Evolutionary conservation across 108 stramenopile genomes (phyloP).

Genomic region (Discostella pseudostelligera): DNA sequence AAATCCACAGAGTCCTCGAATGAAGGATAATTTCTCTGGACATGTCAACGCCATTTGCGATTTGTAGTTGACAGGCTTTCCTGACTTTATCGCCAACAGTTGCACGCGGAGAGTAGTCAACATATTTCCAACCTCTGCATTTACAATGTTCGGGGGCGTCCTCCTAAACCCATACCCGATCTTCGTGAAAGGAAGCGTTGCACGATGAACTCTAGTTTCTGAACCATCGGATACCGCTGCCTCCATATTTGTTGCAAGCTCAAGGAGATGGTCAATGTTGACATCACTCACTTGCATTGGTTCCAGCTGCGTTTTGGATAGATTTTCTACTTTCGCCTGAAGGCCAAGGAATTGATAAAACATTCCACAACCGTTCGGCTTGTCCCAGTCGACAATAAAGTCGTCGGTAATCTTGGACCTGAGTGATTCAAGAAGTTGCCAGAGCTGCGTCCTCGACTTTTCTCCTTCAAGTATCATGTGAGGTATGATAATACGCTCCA

Average conservation of each 20-base stretch:
- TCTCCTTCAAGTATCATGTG: slow-evolving; percentile 59
- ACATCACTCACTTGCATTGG: slow-evolving; percentile 12
- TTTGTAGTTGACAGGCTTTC: slow-evolving; percentile 7
- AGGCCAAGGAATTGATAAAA: slow-evolving; percentile 33
- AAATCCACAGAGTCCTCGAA: slow-evolving; percentile 35
- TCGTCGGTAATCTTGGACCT: slow-evolving; percentile 18
- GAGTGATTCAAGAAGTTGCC: slow-evolving; percentile 23
- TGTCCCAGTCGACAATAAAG: slow-evolving; percentile 18
- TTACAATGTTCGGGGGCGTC: slow-evolving; percentile 16
- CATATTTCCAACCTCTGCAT: slow-evolving; percentile 16
- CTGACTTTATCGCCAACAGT: slow-evolving; percentile 28
- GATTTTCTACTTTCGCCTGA: slow-evolving; percentile 18
- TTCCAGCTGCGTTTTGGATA: slow-evolving; percentile 13
- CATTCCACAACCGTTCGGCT: slow-evolving; percentile 21
- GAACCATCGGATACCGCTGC: slow-evolving; percentile 1
- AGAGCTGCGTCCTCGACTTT: slow-evolving; percentile 15
- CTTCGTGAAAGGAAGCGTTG: slow-evolving; percentile 16
- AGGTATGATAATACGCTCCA: slow-evolving; percentile 61
- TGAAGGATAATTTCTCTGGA: slow-evolving; percentile 19
- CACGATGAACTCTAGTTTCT: background rate
- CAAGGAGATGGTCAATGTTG: slow-evolving; percentile 34
- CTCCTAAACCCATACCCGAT: slow-evolving; percentile 10
- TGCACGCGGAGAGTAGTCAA: slow-evolving; percentile 29
- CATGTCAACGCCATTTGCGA: slow-evolving; percentile 10
- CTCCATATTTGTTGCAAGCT: slow-evolving; percentile 21